Conservation (phyloP, 2,329 filamentous ascomycete genomes). For the Penicillium sclerotigenum region DNA sequence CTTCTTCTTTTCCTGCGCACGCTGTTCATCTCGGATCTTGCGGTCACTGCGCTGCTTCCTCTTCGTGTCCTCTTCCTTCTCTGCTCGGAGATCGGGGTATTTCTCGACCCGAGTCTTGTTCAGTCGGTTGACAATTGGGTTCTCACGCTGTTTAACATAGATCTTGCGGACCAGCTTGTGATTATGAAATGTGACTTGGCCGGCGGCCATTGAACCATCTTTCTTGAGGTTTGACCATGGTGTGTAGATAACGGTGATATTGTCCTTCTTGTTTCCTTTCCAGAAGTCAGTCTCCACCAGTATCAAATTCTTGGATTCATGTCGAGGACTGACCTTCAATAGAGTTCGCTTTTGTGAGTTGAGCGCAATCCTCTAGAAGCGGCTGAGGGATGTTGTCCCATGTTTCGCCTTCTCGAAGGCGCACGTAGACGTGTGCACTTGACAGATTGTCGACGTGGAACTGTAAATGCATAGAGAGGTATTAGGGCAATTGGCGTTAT, state of each 20-base stretch:
- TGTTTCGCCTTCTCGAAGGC: conserved; percentile 69
- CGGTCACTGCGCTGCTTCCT: conserved; percentile 68
- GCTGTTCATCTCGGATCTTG: conserved; percentile 40
- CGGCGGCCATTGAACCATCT: conserved; percentile 90
- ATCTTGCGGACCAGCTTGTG: conserved; percentile 76
- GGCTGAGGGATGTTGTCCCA: conserved; percentile 79
- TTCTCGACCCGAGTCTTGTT: conserved; percentile 94
- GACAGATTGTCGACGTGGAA: conserved; percentile 98
- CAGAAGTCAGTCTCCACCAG: conserved; percentile 14
- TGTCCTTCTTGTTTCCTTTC: conserved; percentile 95
- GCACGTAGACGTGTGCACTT: conserved; percentile 92
- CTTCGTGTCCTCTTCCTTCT: conserved; percentile 73
- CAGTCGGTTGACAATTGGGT: conserved; percentile 90
- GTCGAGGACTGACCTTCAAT: conserved; percentile 69
- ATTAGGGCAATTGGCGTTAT: conserved; percentile 9
- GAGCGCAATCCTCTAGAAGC: conserved; percentile 83
- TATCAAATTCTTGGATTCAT: neutral
- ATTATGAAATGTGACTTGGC: conserved; percentile 94
- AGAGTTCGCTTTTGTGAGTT: conserved; percentile 97
- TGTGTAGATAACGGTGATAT: conserved; percentile 93
- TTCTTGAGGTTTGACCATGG: conserved; percentile 97
- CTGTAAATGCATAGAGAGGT: conserved; percentile 42
- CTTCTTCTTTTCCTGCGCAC: conserved; percentile 42
- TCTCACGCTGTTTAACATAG: conserved; percentile 76
- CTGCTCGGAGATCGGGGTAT: conserved; percentile 76